Evolutionary conservation across 1,284 basidiomycete genomes (phyloP).

Genomic region (Ganoderma lucidum): DNA sequence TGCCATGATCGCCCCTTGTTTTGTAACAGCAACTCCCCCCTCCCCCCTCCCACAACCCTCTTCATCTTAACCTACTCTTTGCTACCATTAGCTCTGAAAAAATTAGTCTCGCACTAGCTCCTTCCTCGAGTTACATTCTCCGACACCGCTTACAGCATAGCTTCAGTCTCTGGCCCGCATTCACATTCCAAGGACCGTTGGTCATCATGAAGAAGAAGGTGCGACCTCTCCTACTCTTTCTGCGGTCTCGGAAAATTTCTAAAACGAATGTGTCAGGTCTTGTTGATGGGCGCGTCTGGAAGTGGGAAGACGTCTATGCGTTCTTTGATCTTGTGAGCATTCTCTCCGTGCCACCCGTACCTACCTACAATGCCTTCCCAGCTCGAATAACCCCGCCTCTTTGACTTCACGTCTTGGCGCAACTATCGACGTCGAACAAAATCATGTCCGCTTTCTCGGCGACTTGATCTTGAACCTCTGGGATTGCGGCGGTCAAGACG

Average conservation of each 20-base stretch:
- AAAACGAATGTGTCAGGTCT: conserved; percentile 59
- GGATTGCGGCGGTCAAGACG: conserved; percentile 99
- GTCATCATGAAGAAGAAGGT: conserved; percentile 44
- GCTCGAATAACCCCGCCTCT: conserved; percentile 93
- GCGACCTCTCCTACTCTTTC: neutral
- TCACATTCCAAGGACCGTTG: neutral
- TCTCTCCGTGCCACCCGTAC: neutral
- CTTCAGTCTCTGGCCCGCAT: neutral
- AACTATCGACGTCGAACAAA: conserved; percentile 98
- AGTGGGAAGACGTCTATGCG: conserved; percentile 97
- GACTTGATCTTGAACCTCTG: conserved; percentile 94
- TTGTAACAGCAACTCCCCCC: conserved; percentile 17
- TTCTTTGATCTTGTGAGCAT: conserved; percentile 94
- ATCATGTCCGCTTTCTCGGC: conserved; percentile 96
- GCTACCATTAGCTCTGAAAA: neutral
- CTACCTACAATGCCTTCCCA: conserved; percentile 40
- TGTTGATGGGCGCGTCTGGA: conserved; percentile 95
- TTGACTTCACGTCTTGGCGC: conserved; percentile 93
- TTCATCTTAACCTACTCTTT: conserved; percentile 1
- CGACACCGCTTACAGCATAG: neutral
- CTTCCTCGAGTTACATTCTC: neutral
- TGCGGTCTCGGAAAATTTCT: neutral
- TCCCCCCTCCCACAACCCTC: conserved; percentile 5
- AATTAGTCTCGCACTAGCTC: neutral
- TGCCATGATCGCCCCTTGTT: conserved; percentile 33